Conservation (phyloP, 2,329 filamentous ascomycete genomes). For the Annulohypoxylon truncatum region DNA sequence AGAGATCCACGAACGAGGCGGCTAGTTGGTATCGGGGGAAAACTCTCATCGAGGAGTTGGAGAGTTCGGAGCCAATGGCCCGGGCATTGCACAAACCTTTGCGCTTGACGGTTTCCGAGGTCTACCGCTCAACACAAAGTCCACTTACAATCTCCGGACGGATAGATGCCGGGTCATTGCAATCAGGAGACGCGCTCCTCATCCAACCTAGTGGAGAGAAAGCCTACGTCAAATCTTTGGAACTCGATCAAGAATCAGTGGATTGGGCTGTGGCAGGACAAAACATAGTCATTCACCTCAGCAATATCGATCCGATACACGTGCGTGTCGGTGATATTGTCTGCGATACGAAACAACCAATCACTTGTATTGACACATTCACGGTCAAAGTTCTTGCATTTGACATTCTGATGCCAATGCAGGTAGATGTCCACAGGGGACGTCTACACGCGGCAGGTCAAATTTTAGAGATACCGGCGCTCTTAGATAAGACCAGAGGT, state of each 20-base stretch:
- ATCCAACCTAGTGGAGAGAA: conserved; percentile 85
- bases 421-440: conserved; percentile 88
- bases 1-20: conserved; percentile 63
- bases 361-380: conserved; percentile 78
- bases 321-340: conserved; percentile 87
- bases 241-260: conserved; percentile 76
- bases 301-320: conserved; percentile 85
- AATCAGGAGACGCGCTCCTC: conserved; percentile 83
- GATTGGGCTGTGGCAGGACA: conserved; percentile 96
- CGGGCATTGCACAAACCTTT: conserved; percentile 82
- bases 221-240: conserved; percentile 83
- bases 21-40: conserved; percentile 83
- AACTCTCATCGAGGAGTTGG: conserved; percentile 85
- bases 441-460: conserved; percentile 81
- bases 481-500: conserved; percentile 83
- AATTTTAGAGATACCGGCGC: conserved; percentile 76
- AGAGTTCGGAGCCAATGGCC: conserved; percentile 79
- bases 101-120: conserved; percentile 86
- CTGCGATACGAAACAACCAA: conserved; percentile 75
- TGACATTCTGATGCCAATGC: conserved; percentile 88
- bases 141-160: conserved; percentile 88
- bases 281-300: conserved; percentile 84
- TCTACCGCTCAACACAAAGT: conserved; percentile 84
- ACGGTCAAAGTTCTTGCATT: conserved; percentile 89
- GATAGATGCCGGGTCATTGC: conserved; percentile 84